These are phyloP conservation scores for Fraxinus cuspidata DNA, from an alignment of 257 asterid genomes.

Conservation along the genomic window DNA sequence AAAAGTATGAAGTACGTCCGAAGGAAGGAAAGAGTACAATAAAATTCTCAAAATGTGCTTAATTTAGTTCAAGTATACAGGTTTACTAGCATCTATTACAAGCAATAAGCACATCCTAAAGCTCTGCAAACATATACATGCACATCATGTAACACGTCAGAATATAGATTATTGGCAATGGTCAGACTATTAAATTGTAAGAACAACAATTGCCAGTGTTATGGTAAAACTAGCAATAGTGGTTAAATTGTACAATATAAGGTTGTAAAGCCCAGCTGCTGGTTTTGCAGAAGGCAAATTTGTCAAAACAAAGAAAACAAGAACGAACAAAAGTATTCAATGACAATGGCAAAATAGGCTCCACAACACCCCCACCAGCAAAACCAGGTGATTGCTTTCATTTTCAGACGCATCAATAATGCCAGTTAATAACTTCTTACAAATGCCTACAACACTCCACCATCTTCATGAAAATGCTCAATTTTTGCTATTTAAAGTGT, in stretches of 20 bases:
- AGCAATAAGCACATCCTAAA: not conserved
- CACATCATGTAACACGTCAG: not conserved
- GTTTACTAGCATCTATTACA: not conserved
- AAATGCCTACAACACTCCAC: not conserved
- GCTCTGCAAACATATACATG: conserved; percentile 4
- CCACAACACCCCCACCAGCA: not conserved
- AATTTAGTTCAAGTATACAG: not conserved
- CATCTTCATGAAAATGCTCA: not conserved
- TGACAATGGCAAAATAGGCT: not conserved
- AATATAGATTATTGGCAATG: not conserved
- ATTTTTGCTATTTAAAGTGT: not conserved
- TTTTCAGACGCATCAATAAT: conserved; percentile 8
- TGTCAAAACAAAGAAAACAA: not conserved
- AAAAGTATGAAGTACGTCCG: not conserved
- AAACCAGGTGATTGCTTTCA: conserved; percentile 1
- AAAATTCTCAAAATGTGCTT: not conserved
- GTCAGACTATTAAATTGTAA: not conserved
- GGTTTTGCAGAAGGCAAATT: conserved; percentile 15
- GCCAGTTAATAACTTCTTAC: not conserved
- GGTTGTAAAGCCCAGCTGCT: not conserved
- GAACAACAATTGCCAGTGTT: not conserved
- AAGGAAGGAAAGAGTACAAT: not conserved
- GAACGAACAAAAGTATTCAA: not conserved
- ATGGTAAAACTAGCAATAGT: not conserved
- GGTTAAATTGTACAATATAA: not conserved